Evolutionary conservation across 2,329 filamentous ascomycete species (phyloP).

Genomic region (Scorias spongiosa): DNA sequence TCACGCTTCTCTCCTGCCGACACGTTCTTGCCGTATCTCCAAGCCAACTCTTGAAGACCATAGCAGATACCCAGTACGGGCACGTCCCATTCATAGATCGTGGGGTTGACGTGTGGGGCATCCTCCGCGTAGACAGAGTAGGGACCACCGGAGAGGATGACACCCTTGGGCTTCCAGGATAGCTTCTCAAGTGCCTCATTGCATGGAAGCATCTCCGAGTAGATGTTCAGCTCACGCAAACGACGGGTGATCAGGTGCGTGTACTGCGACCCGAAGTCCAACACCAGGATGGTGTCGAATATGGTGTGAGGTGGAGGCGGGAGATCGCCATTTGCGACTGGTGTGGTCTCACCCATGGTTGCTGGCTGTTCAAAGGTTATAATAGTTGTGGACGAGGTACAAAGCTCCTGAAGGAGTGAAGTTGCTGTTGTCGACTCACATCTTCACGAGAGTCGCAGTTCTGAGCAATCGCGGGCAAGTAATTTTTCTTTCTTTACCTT

Average conservation of each 20-base stretch:
- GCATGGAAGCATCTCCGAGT: constrained; percentile 77
- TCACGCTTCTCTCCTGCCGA: constrained; percentile 51
- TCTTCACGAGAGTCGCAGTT: too few relatives aligned
- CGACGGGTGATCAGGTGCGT: constrained; percentile 62
- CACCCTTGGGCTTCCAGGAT: constrained; percentile 64
- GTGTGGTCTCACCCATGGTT: constrained; percentile 14
- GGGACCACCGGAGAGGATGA: constrained; percentile 60
- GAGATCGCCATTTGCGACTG: constrained; percentile 22
- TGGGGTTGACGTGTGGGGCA: constrained; percentile 66
- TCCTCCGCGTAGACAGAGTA: constrained; percentile 70
- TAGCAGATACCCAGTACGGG: constrained; percentile 49
- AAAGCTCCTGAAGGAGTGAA: too few relatives aligned
- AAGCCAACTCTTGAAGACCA: constrained; percentile 58
- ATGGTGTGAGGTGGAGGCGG: constrained; percentile 33
- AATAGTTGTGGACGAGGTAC: too few relatives aligned
- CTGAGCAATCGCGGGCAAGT: too few relatives aligned
- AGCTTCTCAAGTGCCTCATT: constrained; percentile 68
- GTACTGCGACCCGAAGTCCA: constrained; percentile 60
- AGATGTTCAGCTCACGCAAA: constrained; percentile 65
- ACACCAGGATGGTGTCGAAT: constrained; percentile 54
- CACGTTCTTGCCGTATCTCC: constrained; percentile 52
- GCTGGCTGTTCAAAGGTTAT: neutral
- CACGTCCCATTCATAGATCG: constrained; percentile 60
- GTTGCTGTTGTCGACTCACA: too few relatives aligned
- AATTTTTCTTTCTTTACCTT: too few relatives aligned